phyloP scores from a whole-genome alignment of 192 early-diverging fungal species.

The Geranomyces variabilis region DNA sequence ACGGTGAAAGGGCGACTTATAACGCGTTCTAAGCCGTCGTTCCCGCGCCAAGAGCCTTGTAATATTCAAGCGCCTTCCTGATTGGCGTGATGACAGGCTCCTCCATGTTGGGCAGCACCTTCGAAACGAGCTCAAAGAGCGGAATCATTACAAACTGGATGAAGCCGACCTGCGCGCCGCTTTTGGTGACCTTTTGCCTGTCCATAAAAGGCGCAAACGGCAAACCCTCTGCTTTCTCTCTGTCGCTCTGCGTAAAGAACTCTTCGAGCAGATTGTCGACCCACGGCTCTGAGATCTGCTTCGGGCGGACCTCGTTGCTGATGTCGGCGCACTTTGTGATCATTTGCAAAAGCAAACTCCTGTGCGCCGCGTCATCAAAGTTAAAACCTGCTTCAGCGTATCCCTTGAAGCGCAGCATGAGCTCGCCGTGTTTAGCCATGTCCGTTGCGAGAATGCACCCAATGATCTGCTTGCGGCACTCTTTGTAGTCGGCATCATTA shows the following conservation, averaged over 20 bases:
- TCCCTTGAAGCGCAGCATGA: slow-evolving; percentile 46
- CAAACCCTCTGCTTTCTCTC: slow-evolving; percentile 54
- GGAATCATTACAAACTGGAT: slow-evolving; percentile 64
- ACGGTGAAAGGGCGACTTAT: too few relatives aligned
- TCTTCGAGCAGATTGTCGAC: slow-evolving; percentile 59
- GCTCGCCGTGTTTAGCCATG: slow-evolving; percentile 59
- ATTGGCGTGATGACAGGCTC: slow-evolving; percentile 44
- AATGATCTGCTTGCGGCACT: slow-evolving; percentile 55
- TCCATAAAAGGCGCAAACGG: slow-evolving; percentile 63
- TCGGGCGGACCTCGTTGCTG: slow-evolving; percentile 61
- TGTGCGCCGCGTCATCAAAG: slow-evolving; percentile 49
- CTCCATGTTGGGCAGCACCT: slow-evolving; percentile 55
- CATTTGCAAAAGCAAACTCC: slow-evolving; percentile 52
- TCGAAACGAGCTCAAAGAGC: slow-evolving; percentile 53
- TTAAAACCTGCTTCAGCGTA: slow-evolving; percentile 38
- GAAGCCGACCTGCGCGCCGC: slow-evolving; percentile 53
- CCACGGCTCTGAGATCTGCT: slow-evolving; percentile 57
- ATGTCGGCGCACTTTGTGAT: slow-evolving; percentile 63
- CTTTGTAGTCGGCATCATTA: slow-evolving; percentile 30
- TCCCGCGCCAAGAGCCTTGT: slow-evolving; percentile 34
- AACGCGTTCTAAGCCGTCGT: not conserved
- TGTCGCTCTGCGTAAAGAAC: slow-evolving; percentile 58
- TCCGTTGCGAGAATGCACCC: slow-evolving; percentile 58
- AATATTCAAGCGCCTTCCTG: slow-evolving; percentile 40
- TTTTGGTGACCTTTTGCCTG: slow-evolving; percentile 57